Conservation (phyloP, 1,284 basidiomycete genomes). For the Cryptococcus neoformans region DNA sequence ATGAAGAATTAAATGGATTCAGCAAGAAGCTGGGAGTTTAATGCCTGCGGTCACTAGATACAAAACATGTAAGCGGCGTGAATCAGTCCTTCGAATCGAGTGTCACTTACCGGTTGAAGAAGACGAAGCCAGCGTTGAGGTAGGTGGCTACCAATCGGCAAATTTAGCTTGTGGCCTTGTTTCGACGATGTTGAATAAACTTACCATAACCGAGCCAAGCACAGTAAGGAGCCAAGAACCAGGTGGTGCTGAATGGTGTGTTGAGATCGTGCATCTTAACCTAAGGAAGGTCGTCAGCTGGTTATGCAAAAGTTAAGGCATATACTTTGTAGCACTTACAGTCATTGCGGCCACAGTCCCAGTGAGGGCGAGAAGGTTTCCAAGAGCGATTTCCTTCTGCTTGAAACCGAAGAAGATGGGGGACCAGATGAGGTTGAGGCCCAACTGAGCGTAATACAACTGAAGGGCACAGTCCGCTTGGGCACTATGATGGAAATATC, state of each 20-base stretch:
- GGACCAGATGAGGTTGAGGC: slow-evolving; percentile 65
- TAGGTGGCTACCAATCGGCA: slow-evolving; percentile 54
- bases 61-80: too few relatives aligned
- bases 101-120: slow-evolving; percentile 30
- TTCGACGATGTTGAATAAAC: slow-evolving; percentile 13
- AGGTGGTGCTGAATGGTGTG: slow-evolving; percentile 57
- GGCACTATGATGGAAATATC: slow-evolving; percentile 39
- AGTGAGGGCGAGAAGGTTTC: slow-evolving; percentile 61
- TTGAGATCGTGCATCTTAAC: slow-evolving; percentile 56
- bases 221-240: slow-evolving; percentile 62
- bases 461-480: slow-evolving; percentile 57
- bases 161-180: neutral
- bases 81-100: too few relatives aligned
- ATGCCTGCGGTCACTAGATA: too few relatives aligned
- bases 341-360: slow-evolving; percentile 64
- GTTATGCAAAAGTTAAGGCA: neutral
- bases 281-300: slow-evolving; percentile 8
- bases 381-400: slow-evolving; percentile 59
- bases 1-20: too few relatives aligned
- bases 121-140: slow-evolving; percentile 59
- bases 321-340: slow-evolving; percentile 45
- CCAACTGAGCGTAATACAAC: slow-evolving; percentile 69
- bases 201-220: slow-evolving; percentile 47
- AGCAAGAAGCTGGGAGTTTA: too few relatives aligned
- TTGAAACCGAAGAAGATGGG: slow-evolving; percentile 64